phyloP scores from a whole-genome alignment of 768 basidiomycete genomes.

The Russula compacta region DNA sequence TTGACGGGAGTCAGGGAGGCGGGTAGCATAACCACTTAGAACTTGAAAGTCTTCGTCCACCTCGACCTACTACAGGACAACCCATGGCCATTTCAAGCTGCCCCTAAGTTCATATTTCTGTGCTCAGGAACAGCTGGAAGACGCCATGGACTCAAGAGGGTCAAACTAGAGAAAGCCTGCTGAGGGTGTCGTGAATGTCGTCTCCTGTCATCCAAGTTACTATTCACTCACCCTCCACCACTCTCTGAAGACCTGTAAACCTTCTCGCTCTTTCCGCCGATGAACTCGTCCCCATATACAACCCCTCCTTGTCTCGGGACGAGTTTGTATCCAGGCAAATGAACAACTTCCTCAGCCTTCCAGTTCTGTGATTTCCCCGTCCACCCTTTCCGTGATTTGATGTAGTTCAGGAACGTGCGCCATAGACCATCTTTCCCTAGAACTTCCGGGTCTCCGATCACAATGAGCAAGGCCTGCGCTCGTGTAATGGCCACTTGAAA shows the following conservation, averaged over 20 bases:
- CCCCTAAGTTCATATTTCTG: no score
- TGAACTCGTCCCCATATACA: neutral
- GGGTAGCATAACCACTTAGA: no score
- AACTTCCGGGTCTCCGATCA: constrained; percentile 51
- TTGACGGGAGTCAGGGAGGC: no score
- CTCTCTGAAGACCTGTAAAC: neutral
- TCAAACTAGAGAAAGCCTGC: neutral
- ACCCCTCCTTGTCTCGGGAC: neutral
- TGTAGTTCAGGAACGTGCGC: constrained; percentile 48
- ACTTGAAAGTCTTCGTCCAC: no score
- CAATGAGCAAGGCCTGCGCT: constrained; percentile 51
- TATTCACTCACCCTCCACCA: neutral
- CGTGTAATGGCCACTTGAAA: constrained; percentile 53
- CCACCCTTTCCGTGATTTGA: constrained; percentile 45
- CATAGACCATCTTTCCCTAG: constrained; percentile 52
- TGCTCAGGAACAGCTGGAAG: no score
- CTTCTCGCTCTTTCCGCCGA: constrained; percentile 1
- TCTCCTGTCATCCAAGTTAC: neutral
- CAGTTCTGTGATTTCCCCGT: constrained; percentile 34
- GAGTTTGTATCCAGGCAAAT: neutral
- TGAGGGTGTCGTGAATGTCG: neutral
- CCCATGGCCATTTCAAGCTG: no score
- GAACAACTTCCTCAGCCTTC: constrained; percentile 24
- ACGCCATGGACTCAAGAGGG: no score
- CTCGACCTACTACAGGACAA: no score